These are phyloP conservation scores for Fusarium zealandicum DNA, from an alignment of 2,329 filamentous ascomycete genomes.

Conservation along the genomic window DNA sequence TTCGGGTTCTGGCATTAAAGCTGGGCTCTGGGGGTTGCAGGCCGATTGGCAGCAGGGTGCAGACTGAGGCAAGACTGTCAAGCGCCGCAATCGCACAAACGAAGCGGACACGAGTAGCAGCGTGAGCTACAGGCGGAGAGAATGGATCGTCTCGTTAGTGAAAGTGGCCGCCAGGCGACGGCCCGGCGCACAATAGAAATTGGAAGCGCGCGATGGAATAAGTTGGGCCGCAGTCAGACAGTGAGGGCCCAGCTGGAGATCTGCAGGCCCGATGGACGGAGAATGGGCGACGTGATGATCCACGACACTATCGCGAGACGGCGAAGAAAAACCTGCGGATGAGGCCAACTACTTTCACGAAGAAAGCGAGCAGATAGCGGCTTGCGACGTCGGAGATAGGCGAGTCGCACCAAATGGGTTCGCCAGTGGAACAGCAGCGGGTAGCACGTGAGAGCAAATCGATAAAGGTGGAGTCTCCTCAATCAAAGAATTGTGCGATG, in stretches of 20 bases:
- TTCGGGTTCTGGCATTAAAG: conserved; percentile 57
- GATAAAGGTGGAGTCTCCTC: conserved; percentile 2
- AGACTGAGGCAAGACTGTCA: conserved; percentile 23
- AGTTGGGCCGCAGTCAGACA: conserved; percentile 24
- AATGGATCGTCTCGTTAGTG: conserved; percentile 35
- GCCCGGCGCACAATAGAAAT: conserved; percentile 28
- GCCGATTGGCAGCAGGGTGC: conserved; percentile 26
- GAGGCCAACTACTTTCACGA: conserved; percentile 12
- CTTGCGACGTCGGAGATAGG: conserved; percentile 40
- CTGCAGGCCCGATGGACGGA: conserved; percentile 14
- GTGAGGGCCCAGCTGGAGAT: conserved; percentile 15
- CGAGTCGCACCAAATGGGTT: conserved; percentile 32
- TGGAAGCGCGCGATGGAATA: conserved; percentile 17
- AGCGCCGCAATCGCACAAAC: conserved; percentile 31
- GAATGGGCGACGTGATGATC: conserved; percentile 11
- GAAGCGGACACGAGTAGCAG: conserved; percentile 27
- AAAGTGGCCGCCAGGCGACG: conserved; percentile 29
- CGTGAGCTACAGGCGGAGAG: conserved; percentile 26
- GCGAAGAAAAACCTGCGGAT: conserved; percentile 8
- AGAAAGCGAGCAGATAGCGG: conserved; percentile 20
- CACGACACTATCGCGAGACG: conserved; percentile 20
- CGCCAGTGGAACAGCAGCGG: conserved; percentile 30
- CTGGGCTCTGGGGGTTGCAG: conserved; percentile 23
- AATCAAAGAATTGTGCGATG: background rate
- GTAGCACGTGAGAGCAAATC: conserved; percentile 28